Evolutionary conservation across 805 yeast genomes (phyloP), one percentile per base, ranked within the genome.

Genomic region (Ogataea pini): DNA sequence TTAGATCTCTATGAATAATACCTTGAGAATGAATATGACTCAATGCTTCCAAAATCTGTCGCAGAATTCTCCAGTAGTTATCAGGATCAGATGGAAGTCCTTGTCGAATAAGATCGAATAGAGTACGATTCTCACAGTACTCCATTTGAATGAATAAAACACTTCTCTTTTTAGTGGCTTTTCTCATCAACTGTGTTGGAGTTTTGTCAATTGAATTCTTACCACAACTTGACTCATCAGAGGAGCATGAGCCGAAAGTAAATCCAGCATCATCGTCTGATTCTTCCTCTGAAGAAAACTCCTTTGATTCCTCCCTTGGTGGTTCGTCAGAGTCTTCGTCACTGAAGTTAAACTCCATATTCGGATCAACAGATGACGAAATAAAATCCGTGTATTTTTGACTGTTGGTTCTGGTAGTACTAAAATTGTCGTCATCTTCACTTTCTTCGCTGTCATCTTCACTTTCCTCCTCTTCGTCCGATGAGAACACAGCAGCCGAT

Each of bases 141-240:
- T 94, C 99, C 99, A 94, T 94, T 63, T 94, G 99, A 56, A 94
- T 94, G 64, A 88, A 94, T 25, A 94, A 68, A 0, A 96, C 89
- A 45, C 91, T 86, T 54, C 72, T 73, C 38, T 70, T 65, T 49
- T 71, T 28, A 5, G 13, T 72, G 7, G 57, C 36, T 36, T 51
- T 57, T 19, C 7, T 19, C 4, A 41, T 19, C 14, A 17, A 54
- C 40, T 34, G 51, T 36, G 48, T 38, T 6, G 51, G 46, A 16
- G 44, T 42, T 42, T 34, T 43, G 14, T 40, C 37, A 2, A 46
- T n/a, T 9, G 48, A 36, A 27, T 45, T 52, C 14, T 33, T 36
- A 9, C 36, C 38, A 10, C 40, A 34, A 3, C 37, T 12, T 3
- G 46, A 40, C 2, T 38, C 48, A 14, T 29, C 33, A 6, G 47